Conservation (phyloP, 805 yeast genomes). For the Saccharomycopsis fermentans region DNA sequence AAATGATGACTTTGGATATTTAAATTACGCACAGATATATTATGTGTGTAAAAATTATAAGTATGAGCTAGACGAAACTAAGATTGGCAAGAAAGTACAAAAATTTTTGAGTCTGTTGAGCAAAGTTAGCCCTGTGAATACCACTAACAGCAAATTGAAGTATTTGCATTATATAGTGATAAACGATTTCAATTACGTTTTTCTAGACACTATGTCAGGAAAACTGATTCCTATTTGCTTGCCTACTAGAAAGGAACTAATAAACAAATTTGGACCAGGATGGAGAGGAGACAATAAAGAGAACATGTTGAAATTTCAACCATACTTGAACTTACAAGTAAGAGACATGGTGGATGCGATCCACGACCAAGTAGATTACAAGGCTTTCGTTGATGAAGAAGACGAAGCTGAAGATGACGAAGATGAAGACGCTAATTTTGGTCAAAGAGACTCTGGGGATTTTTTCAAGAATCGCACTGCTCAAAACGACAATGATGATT, state of each 20-base stretch:
- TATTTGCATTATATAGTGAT: not conserved
- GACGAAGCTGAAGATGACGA: slow-evolving; percentile 23
- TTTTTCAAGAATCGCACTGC: slow-evolving; percentile 17
- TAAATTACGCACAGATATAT: slow-evolving; percentile 62
- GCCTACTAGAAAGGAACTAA: slow-evolving; percentile 66
- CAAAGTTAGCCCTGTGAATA: not conserved
- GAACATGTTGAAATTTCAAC: slow-evolving; percentile 52
- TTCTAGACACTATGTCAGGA: not conserved
- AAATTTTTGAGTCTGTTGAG: slow-evolving; percentile 22
- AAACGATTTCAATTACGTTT: not conserved
- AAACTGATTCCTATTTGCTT: slow-evolving; percentile 41
- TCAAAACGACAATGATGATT: slow-evolving; percentile 14
- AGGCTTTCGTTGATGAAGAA: slow-evolving; percentile 14
- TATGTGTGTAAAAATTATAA: slow-evolving; percentile 67
- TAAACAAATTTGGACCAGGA: slow-evolving; percentile 70
- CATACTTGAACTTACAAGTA: slow-evolving; percentile 58
- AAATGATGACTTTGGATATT: slow-evolving; percentile 42
- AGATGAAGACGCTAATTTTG: slow-evolving; percentile 19
- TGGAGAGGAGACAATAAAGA: slow-evolving; percentile 47
- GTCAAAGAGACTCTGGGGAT: slow-evolving; percentile 13
- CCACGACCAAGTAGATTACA: slow-evolving; percentile 32
- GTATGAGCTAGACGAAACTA: slow-evolving; percentile 73
- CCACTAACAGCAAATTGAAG: not conserved
- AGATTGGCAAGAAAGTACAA: slow-evolving; percentile 44
- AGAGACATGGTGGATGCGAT: slow-evolving; percentile 66